phyloP scores from a whole-genome alignment of 2,329 filamentous ascomycete genomes.

The Colletotrichum orchidophilum region DNA sequence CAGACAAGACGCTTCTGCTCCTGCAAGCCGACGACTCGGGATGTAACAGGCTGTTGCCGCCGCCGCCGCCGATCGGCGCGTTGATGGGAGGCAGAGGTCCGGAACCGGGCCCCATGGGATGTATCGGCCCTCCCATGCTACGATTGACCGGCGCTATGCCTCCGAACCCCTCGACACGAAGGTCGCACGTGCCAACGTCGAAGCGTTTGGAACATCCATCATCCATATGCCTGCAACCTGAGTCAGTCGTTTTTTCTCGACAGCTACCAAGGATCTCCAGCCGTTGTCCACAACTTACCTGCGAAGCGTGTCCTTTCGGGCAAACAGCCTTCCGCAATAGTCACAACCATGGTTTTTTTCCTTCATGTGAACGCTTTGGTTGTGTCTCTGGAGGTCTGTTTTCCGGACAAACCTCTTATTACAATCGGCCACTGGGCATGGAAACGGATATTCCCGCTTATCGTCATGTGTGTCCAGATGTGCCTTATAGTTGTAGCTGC shows the following conservation, averaged over 20 bases:
- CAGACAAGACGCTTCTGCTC: constrained; percentile 5
- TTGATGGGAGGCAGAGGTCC: constrained; percentile 22
- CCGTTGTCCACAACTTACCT: constrained; percentile 61
- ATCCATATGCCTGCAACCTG: constrained; percentile 73
- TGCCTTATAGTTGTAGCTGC: constrained; percentile 87
- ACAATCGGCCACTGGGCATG: constrained; percentile 73
- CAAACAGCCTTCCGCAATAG: constrained; percentile 77
- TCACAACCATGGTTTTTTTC: constrained; percentile 75
- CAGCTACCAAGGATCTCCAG: neutral
- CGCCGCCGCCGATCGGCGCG: constrained; percentile 6
- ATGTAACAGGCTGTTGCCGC: constrained; percentile 8
- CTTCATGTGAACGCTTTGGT: constrained; percentile 78
- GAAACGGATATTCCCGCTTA: constrained; percentile 74
- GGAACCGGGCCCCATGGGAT: constrained; percentile 9
- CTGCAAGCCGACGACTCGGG: constrained; percentile 12
- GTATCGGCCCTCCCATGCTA: constrained; percentile 29
- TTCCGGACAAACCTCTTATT: constrained; percentile 82
- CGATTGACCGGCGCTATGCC: constrained; percentile 20
- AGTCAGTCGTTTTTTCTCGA: neutral
- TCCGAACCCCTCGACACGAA: constrained; percentile 48
- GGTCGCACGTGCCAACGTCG: constrained; percentile 62
- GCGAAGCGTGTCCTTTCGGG: constrained; percentile 83
- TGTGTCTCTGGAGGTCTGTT: constrained; percentile 76
- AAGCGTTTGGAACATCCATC: constrained; percentile 79
- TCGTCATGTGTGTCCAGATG: constrained; percentile 88